Percentiles rank a stretch among this genome's conserved stretches.
Evolutionary conservation across 202 grass and related monocot genomes (phyloP).

Genomic region (Setaria italica): DNA sequence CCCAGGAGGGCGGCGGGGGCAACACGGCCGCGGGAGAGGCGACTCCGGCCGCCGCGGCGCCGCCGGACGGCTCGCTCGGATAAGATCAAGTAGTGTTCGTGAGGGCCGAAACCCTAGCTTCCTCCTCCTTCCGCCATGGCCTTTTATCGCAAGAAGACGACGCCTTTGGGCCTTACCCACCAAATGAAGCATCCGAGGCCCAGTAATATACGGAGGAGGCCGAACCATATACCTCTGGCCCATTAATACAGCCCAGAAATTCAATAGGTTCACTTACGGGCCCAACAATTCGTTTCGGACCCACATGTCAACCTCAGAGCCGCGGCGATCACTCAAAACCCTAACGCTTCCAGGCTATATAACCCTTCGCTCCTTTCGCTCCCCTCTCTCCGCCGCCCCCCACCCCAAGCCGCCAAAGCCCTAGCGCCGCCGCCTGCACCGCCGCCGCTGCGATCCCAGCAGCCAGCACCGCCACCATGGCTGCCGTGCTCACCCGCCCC

Average conservation of each 20-base stretch:
- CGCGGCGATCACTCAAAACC: not conserved
- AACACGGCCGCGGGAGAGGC: constrained; percentile 11
- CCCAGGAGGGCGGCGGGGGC: not conserved
- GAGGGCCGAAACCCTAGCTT: constrained; percentile 56
- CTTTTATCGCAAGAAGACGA: constrained; percentile 17
- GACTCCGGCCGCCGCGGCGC: constrained; percentile 36
- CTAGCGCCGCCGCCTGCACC: no score
- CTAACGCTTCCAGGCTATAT: constrained; percentile 9
- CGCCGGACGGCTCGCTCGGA: constrained; percentile 45
- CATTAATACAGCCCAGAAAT: not conserved
- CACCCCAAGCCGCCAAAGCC: not conserved
- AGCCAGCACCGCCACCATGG: constrained; percentile 28
- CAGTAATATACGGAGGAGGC: no score
- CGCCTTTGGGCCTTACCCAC: no score
- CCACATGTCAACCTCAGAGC: constrained; percentile 17
- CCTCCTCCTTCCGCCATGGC: not conserved
- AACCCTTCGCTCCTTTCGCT: not conserved
- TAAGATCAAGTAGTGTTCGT: constrained; percentile 73
- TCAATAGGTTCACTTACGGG: not conserved
- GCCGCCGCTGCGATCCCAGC: not conserved
- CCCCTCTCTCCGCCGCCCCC: not conserved
- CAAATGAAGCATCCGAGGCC: no score
- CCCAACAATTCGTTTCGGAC: not conserved
- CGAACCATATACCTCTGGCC: no score
- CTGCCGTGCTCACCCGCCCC: constrained; percentile 39